Evolutionary conservation across 2,329 filamentous ascomycete genomes (phyloP).

Genomic region (Apiospora arundinis): DNA sequence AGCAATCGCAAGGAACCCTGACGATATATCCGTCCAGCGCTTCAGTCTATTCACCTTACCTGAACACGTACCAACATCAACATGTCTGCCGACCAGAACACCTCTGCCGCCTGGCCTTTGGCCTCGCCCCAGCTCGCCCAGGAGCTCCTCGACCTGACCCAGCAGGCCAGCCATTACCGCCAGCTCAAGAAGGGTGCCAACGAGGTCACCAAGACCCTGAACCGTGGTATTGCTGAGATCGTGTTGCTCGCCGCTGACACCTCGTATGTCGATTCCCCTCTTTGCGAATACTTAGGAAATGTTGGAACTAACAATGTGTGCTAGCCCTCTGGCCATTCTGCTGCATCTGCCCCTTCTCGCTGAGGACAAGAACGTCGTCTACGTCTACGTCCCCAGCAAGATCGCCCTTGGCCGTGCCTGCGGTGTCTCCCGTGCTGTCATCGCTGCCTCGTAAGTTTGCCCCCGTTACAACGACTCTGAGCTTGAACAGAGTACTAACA

Average conservation of each 20-base stretch:
- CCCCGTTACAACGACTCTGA: not conserved
- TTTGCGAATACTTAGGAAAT: not conserved
- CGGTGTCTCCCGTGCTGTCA: conserved; percentile 87
- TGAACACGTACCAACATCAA: conserved; percentile 24
- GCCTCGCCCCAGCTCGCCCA: conserved; percentile 77
- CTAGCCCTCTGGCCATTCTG: conserved; percentile 63
- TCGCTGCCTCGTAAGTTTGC: conserved; percentile 65
- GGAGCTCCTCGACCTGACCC: conserved; percentile 82
- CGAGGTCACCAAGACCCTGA: conserved; percentile 85
- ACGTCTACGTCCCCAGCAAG: conserved; percentile 64
- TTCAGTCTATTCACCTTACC: not conserved
- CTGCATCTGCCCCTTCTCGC: conserved; percentile 88
- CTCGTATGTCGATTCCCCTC: conserved; percentile 37
- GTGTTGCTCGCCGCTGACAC: conserved; percentile 74
- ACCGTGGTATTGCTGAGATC: conserved; percentile 88
- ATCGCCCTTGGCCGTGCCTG: conserved; percentile 87
- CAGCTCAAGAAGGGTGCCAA: conserved; percentile 72
- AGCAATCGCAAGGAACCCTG: conserved; percentile 69
- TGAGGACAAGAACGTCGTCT: conserved; percentile 72
- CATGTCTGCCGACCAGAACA: conserved; percentile 39
- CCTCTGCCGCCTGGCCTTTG: conserved; percentile 63
- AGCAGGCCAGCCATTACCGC: conserved; percentile 71
- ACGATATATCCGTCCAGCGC: conserved; percentile 21
- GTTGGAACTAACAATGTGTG: too few species aligned
- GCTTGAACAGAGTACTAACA: not conserved